Conservation (phyloP, 2,329 filamentous ascomycete genomes). For the Colletotrichum viniferum region DNA sequence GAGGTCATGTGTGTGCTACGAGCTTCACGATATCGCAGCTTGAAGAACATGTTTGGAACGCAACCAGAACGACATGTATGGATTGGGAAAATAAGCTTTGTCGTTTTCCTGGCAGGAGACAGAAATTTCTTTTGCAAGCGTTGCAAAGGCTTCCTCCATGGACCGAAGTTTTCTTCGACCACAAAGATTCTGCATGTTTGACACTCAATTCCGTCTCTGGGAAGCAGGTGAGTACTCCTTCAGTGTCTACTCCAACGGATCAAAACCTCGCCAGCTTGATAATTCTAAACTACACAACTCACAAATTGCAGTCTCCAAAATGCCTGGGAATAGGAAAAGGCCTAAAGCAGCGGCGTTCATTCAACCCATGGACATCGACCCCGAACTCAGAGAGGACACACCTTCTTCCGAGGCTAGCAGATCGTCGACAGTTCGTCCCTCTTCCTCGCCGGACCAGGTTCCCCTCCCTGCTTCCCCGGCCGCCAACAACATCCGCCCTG, state of each 20-base stretch:
- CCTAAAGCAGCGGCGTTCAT: not conserved
- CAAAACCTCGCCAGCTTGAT: not conserved
- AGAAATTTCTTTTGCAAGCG: not conserved
- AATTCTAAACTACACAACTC: not conserved
- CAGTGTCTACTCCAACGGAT: accelerated
- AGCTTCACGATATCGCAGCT: not conserved
- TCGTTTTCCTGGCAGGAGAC: not conserved
- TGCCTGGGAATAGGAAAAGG: not conserved
- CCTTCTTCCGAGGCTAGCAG: not conserved
- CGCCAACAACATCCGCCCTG: not conserved
- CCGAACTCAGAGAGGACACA: not conserved
- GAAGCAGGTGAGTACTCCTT: accelerated
- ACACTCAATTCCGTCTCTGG: not conserved
- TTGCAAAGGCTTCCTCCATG: not conserved
- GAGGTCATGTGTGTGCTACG: not conserved
- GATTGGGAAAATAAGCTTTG: not conserved
- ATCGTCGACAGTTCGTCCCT: not conserved
- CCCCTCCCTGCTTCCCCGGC: too few species aligned
- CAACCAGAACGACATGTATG: not conserved
- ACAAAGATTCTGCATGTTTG: not conserved
- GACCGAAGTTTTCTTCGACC: not conserved
- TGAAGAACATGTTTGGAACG: not conserved
- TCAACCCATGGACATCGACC: not conserved
- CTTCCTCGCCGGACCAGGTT: not conserved
- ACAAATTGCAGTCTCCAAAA: not conserved